A percentile compares a stretch with the other conserved stretches of the same genome.
Conservation (phyloP, 352 stramenopile genomes). For the Blastocystis sp. region DNA sequence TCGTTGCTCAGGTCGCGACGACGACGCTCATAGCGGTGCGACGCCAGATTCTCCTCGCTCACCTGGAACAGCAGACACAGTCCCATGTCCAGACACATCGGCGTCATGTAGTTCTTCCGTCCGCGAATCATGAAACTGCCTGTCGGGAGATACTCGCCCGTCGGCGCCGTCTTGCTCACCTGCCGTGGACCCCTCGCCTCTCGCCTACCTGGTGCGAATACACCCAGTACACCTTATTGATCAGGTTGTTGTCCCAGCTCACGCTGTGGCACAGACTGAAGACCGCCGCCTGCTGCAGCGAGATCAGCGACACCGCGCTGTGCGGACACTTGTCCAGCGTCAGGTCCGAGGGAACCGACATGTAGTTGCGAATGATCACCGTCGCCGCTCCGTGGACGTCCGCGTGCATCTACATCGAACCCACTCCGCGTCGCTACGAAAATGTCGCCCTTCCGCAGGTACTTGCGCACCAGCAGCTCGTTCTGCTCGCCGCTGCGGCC, state of each 20-base stretch:
- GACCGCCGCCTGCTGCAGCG: slow-evolving; percentile 71
- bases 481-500: slow-evolving; percentile 75
- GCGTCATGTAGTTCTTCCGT: slow-evolving; percentile 78
- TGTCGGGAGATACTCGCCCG: slow-evolving; percentile 71
- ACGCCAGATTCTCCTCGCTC: slow-evolving; percentile 66
- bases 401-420: slow-evolving; percentile 64
- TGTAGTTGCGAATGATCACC: slow-evolving; percentile 48
- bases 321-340: neutral
- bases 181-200: too few relatives aligned
- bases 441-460: slow-evolving; percentile 72
- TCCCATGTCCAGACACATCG: slow-evolving; percentile 72
- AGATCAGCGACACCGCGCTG: slow-evolving; percentile 66
- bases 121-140: slow-evolving; percentile 77
- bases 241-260: slow-evolving; percentile 73
- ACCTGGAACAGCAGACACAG: slow-evolving; percentile 72
- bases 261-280: slow-evolving; percentile 75
- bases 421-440: slow-evolving; percentile 60
- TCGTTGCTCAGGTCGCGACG: slow-evolving; percentile 56
- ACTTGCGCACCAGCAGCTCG: slow-evolving; percentile 73
- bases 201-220: slow-evolving; percentile 71
- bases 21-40: slow-evolving; percentile 61
- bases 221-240: slow-evolving; percentile 74
- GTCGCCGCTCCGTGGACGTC: slow-evolving; percentile 69
- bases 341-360: neutral
- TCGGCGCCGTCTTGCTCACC: slow-evolving; percentile 73